These are phyloP conservation scores for Coleophoma crateriformis DNA, from an alignment of 2,329 filamentous ascomycete genomes.

Conservation along the genomic window DNA sequence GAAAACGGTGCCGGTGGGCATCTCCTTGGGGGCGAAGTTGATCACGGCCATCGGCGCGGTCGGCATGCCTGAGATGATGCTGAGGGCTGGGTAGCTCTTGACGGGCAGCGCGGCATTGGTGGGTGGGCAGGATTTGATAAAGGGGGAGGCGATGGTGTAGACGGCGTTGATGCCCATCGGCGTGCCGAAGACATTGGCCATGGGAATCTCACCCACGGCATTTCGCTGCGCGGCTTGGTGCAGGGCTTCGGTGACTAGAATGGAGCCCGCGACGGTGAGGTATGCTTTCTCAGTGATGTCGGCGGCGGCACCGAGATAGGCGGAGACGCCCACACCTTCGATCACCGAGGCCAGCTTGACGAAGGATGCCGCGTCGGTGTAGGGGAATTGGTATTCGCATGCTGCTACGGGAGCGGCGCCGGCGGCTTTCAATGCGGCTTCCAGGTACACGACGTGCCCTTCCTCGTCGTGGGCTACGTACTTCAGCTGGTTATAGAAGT, in stretches of 20 bases:
- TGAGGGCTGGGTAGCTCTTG: constrained; percentile 50
- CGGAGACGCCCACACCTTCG: constrained; percentile 52
- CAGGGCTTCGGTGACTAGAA: constrained; percentile 61
- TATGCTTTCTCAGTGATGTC: constrained; percentile 52
- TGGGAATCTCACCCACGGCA: constrained; percentile 42
- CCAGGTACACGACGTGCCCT: constrained; percentile 52
- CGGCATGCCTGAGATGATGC: constrained; percentile 19
- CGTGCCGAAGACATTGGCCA: constrained; percentile 54
- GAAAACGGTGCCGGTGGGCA: constrained; percentile 21
- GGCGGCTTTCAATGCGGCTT: constrained; percentile 35
- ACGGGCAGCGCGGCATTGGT: constrained; percentile 51
- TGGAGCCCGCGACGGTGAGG: constrained; percentile 56
- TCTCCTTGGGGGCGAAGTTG: constrained; percentile 18
- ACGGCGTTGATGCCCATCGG: constrained; percentile 54
- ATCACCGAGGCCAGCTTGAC: constrained; percentile 47
- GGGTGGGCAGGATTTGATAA: constrained; percentile 52
- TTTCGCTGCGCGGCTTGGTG: constrained; percentile 57
- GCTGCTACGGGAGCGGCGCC: constrained; percentile 47
- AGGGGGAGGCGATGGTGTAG: constrained; percentile 56
- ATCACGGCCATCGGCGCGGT: constrained; percentile 13
- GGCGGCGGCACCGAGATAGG: constrained; percentile 58
- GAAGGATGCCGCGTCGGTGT: constrained; percentile 42
- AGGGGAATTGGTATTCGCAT: constrained; percentile 52
- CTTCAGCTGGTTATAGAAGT: constrained; percentile 53
- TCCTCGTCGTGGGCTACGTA: constrained; percentile 51